These are phyloP conservation scores for Talaromyces nanjingensis DNA, from an alignment of 495 filamentous ascomycete genomes.

Conservation along the genomic window DNA sequence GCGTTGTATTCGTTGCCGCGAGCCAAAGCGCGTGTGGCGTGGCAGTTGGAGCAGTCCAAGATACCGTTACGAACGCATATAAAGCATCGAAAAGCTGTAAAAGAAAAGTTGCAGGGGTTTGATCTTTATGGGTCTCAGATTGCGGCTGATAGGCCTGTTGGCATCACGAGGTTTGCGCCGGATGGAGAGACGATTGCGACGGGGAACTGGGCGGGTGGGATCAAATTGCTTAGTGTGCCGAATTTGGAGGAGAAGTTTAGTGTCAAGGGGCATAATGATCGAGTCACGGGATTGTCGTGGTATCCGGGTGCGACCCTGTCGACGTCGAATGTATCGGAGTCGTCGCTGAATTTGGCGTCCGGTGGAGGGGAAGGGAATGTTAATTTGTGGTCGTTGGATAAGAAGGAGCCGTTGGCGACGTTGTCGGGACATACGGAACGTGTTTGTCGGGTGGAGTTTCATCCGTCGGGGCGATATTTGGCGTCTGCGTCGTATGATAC, in stretches of 20 bases:
- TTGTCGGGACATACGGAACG: slow-evolving; percentile 79
- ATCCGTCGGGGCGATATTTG: slow-evolving; percentile 83
- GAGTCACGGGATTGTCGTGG: slow-evolving; percentile 88
- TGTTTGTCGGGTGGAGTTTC: slow-evolving; percentile 88
- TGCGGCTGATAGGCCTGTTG: slow-evolving; percentile 81
- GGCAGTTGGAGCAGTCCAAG: slow-evolving; percentile 69
- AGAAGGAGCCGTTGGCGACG: slow-evolving; percentile 76
- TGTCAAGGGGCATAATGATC: slow-evolving; percentile 75
- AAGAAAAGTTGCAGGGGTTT: slow-evolving; percentile 73
- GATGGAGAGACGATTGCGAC: slow-evolving; percentile 77
- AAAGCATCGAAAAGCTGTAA: slow-evolving; percentile 81
- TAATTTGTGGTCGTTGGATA: slow-evolving; percentile 81
- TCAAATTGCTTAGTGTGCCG: slow-evolving; percentile 78
- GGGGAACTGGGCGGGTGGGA: slow-evolving; percentile 84
- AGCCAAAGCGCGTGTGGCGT: slow-evolving; percentile 67
- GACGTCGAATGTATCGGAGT: slow-evolving; percentile 57
- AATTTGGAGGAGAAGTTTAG: slow-evolving; percentile 67
- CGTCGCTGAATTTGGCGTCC: slow-evolving; percentile 78
- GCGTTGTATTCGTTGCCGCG: slow-evolving; percentile 79
- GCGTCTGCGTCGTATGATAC: slow-evolving; percentile 94
- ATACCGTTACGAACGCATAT: slow-evolving; percentile 85
- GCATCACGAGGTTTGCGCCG: slow-evolving; percentile 85
- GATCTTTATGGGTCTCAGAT: slow-evolving; percentile 91
- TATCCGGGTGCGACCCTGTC: slow-evolving; percentile 75
- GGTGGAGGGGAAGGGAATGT: slow-evolving; percentile 86